A percentile compares a stretch with the other conserved stretches of the same genome.
Evolutionary conservation across 306 rosid species (phyloP).

Genomic region (Dicorynia guianensis): DNA sequence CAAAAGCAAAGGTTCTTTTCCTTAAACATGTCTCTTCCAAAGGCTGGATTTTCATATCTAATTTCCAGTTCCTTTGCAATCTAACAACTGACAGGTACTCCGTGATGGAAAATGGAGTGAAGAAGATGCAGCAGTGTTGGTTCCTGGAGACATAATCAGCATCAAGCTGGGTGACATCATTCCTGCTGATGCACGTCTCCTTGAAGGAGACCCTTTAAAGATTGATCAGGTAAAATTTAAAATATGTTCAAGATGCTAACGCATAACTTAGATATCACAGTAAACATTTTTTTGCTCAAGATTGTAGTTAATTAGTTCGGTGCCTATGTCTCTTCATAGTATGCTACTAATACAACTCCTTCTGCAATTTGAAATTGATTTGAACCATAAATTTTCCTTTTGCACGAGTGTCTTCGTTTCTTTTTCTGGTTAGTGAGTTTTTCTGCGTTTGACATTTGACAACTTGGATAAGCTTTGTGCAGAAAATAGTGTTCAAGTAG

Average conservation of each 20-base stretch:
- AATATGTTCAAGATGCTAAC: not conserved
- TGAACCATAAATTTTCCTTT: not conserved
- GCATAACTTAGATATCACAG: not conserved
- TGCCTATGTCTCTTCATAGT: no score
- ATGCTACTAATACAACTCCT: no score
- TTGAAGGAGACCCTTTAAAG: slow-evolving; percentile 56
- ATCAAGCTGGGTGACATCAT: slow-evolving; percentile 55
- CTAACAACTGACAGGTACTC: slow-evolving; percentile 27
- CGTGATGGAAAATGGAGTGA: slow-evolving; percentile 49
- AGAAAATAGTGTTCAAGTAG: not conserved
- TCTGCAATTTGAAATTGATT: not conserved
- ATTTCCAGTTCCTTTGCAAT: not conserved
- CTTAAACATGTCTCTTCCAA: not conserved
- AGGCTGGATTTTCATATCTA: not conserved
- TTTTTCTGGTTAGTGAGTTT: no score
- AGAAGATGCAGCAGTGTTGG: slow-evolving; percentile 45
- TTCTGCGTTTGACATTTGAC: no score
- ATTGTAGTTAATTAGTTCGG: no score
- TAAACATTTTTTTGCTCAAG: not conserved
- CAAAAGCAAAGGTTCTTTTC: slow-evolving; percentile 46
- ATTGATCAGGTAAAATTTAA: slow-evolving; percentile 44
- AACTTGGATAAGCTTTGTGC: no score
- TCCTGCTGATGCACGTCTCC: slow-evolving; percentile 53
- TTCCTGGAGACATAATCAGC: slow-evolving; percentile 47
- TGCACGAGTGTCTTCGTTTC: not conserved